Evolutionary conservation across 169 alveolate species (phyloP), one percentile per base, ranked within the genome.

Genomic region (Plasmodium yoelii): DNA sequence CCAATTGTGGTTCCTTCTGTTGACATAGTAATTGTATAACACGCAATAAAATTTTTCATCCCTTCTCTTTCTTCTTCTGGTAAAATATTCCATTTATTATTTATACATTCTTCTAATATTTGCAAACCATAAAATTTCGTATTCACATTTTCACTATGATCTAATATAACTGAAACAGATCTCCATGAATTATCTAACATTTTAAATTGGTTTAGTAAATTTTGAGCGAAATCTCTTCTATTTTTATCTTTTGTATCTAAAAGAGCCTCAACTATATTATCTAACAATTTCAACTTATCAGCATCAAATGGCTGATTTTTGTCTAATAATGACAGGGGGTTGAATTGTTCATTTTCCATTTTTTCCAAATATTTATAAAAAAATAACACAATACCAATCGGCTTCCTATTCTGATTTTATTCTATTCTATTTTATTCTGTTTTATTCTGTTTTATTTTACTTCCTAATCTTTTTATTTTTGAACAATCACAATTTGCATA

Each of bases 71-170:
- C 97, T 64, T 95, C 97, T 68, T 42, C 71, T 8, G 97, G 98
- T 51, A 96, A 90, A 53, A 96, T 95, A 71, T 96, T 96, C 98
- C 98, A 96, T 49, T 96, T 94, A 60, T 96, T 91, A 63, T 94
- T 94, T 44, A 96, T 96, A 64, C 97, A 95, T 51, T 90, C 95
- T 87, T 96, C 96, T 77, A 96, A 91, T 44, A 96, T 94, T 64
- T 95, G 97, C 10, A 96, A 91, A 4, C 97, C 98, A 92, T 92
- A 96, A 88, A 96, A 96, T 88, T 96, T 96, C 5, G 98, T 96
- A 72, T 96, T 95, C 39, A 94, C 94, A 91, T 94, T 94, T 65
- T 61, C 87, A 15, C 98, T 95, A 51, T 92, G 92, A 19, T 96
- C 93, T 87, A 97, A 92, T 44, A 97, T 96, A 65, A 95, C 91